phyloP scores from a whole-genome alignment of 495 filamentous ascomycete species.

The Penicillium bovifimosum region DNA sequence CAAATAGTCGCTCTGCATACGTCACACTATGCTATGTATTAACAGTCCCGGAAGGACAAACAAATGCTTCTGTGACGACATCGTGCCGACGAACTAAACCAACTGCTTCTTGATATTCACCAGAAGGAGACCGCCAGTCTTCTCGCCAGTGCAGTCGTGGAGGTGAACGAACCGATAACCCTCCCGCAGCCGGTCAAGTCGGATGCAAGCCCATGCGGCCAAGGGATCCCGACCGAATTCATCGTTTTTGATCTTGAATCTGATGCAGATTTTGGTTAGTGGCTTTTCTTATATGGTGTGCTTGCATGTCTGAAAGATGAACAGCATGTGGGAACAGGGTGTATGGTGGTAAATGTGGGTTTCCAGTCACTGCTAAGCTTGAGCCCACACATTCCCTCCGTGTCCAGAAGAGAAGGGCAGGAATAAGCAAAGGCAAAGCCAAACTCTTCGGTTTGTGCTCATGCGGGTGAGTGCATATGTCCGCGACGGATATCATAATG shows the following conservation, averaged over 20 bases:
- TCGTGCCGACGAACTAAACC: conserved; percentile 9
- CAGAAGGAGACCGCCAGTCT: conserved; percentile 60
- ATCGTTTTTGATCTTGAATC: conserved; percentile 83
- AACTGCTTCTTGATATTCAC: conserved; percentile 60
- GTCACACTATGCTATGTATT: not conserved
- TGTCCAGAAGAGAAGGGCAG: not conserved
- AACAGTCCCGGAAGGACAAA: not conserved
- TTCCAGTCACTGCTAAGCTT: conserved; percentile 2
- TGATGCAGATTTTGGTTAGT: conserved; percentile 26
- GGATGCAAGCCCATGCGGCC: conserved; percentile 82
- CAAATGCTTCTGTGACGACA: not conserved
- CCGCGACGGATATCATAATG: conserved; percentile 5
- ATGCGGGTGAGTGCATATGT: not conserved
- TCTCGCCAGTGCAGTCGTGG: conserved; percentile 55
- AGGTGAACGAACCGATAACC: conserved; percentile 77
- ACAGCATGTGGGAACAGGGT: not conserved
- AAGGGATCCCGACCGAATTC: conserved; percentile 69
- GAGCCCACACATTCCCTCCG: not conserved
- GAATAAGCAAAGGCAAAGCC: not conserved
- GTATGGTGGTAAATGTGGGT: not conserved
- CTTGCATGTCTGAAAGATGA: not conserved
- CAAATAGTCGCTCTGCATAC: not conserved
- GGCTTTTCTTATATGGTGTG: not conserved
- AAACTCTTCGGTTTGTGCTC: not conserved
- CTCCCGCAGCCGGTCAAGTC: conserved; percentile 68